Evolutionary conservation across 2,329 filamentous ascomycete genomes (phyloP).

Genomic region (Cordyceps tenuipes): DNA sequence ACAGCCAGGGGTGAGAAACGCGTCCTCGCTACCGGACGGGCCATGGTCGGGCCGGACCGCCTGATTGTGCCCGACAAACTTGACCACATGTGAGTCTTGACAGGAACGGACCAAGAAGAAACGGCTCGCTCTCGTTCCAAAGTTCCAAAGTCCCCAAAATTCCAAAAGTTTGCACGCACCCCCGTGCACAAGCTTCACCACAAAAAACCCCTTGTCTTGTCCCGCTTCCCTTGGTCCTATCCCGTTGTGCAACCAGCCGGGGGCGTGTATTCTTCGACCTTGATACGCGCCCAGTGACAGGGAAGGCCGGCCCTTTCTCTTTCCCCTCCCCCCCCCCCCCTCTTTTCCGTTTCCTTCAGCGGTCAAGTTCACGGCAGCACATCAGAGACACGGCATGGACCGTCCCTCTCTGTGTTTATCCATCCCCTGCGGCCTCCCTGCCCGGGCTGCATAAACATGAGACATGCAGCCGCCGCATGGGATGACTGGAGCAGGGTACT

Average conservation of each 20-base stretch:
- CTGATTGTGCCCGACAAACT: conserved; percentile 77
- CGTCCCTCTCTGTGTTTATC: not conserved
- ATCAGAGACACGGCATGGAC: conserved; percentile 11
- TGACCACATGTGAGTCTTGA: conserved; percentile 62
- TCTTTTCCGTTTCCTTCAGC: not conserved
- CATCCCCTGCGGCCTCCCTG: not conserved
- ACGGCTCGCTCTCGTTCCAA: too few species aligned
- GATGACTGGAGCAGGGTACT: not conserved
- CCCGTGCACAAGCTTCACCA: not conserved
- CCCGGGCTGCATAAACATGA: not conserved
- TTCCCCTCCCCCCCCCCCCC: too few species aligned
- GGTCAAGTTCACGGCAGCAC: not conserved
- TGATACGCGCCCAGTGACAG: not conserved
- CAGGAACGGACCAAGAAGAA: not conserved
- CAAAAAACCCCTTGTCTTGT: not conserved
- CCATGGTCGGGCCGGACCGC: conserved; percentile 74
- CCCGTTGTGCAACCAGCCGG: not conserved
- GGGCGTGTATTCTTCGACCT: not conserved
- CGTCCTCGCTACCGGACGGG: conserved; percentile 67
- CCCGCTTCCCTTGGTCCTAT: not conserved
- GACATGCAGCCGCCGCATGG: conserved; percentile 4
- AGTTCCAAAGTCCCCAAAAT: too few species aligned
- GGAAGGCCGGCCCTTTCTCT: not conserved
- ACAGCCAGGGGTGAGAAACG: conserved; percentile 74
- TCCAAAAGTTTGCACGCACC: not conserved